phyloP scores from a whole-genome alignment of 2,329 filamentous ascomycete genomes.

The Lachnellula hyalina region DNA sequence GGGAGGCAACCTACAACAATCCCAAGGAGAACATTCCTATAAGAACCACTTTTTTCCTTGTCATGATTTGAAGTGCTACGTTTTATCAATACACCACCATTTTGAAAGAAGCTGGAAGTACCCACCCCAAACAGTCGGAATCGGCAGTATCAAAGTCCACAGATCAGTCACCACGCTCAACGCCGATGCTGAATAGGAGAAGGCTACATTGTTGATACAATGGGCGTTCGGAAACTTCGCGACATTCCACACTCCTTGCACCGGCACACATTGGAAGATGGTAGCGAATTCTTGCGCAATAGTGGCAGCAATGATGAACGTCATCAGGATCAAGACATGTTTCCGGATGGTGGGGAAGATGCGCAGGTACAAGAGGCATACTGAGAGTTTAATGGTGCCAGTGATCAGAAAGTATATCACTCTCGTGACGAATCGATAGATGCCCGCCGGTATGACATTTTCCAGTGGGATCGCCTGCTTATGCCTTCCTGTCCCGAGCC shows the following conservation, averaged over 20 bases:
- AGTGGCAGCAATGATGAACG: not conserved
- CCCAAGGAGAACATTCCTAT: conserved; percentile 3
- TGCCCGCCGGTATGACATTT: not conserved
- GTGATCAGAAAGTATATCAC: conserved; percentile 2
- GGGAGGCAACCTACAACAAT: not conserved
- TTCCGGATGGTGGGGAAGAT: not conserved
- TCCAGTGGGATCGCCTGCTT: not conserved
- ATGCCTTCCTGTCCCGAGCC: conserved; percentile 1
- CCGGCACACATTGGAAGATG: conserved; percentile 2
- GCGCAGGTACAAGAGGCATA: not conserved
- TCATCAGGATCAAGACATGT: not conserved
- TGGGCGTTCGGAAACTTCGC: not conserved
- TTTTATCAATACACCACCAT: not conserved
- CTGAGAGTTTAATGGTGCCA: conserved; percentile 1
- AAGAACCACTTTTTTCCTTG: not conserved
- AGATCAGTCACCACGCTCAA: conserved; percentile 1
- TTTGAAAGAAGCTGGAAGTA: not conserved
- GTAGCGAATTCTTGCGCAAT: conserved; percentile 1
- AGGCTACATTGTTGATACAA: conserved; percentile 4
- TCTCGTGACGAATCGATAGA: not conserved
- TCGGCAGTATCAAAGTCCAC: conserved; percentile 1
- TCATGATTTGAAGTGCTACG: not conserved
- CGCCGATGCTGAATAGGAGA: not conserved
- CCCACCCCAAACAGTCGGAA: conserved; percentile 1
- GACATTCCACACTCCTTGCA: not conserved